Evolutionary conservation across 495 filamentous ascomycete species (phyloP), one percentile per base, ranked within the genome.

Genomic region (Penicillium paradoxum): DNA sequence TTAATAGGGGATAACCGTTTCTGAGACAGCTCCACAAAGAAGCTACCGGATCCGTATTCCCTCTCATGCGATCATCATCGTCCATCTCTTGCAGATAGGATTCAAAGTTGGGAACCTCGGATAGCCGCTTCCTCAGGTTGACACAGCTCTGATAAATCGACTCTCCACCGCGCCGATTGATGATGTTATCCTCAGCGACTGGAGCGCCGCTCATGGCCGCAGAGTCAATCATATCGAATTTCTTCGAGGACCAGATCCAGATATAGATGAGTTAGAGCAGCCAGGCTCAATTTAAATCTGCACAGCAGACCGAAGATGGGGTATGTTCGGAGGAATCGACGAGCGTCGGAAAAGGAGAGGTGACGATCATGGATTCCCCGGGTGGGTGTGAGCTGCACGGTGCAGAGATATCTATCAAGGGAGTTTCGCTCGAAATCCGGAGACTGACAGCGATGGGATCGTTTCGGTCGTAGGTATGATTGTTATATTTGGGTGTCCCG

Each of bases 81-180:
- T 84, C 79, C 67, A 83, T 81, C 50, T 85, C 80, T 19, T 65
- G 68, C 49, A 95, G 65, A 61, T 87, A 85, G 9, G 70, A 67
- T 52, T 90, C 84, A 65, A 97, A 97, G 19, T 79, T 84, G 2
- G 91, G 91, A 18, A 98, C 89, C 58, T 85, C 82, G 32, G 83
- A 80, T 49, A 98, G 75, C 51, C 95, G 81, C 67, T 83, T 81
- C 68, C 86, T 86, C 42, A 97, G 74, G 51, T 84, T 82, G 49
- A 93, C 79, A 69, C 95, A 97, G 67, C 91, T 96, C 70, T 97
- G 93, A 63, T 95, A 98, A 27, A 98, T 83, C 18, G 91, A 96
- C 56, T 90, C 87, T 64, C 93, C 91, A 68, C 91, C 95, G 53
- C 82, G 84, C 64, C 88, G 86, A 70, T 97, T 98, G 75, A 97